A percentile compares a stretch with the other conserved stretches of the same genome.
Conservation (phyloP, 768 basidiomycete genomes). For the Asterophora parasitica region DNA sequence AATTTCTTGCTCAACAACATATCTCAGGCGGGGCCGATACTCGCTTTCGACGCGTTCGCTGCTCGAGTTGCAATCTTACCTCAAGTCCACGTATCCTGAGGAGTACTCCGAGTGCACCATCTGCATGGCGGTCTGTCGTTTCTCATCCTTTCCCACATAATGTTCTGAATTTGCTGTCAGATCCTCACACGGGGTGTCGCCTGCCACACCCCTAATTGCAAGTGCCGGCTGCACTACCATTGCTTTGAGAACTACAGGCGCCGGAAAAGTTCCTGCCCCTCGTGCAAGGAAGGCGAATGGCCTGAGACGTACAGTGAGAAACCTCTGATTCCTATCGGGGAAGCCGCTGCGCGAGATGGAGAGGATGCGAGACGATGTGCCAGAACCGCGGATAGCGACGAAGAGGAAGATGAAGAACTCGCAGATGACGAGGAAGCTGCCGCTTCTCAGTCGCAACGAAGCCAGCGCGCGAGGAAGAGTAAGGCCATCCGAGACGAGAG, state of each 20-base stretch:
- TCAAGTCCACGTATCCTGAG: slow-evolving; percentile 68
- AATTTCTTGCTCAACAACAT: not conserved
- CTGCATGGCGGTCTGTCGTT: slow-evolving; percentile 55
- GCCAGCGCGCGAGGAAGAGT: slow-evolving; percentile 30
- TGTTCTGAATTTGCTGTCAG: slow-evolving; percentile 27
- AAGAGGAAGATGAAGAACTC: slow-evolving; percentile 32
- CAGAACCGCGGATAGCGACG: slow-evolving; percentile 32
- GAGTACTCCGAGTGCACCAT: slow-evolving; percentile 69
- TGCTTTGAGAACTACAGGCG: slow-evolving; percentile 54
- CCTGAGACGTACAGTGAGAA: slow-evolving; percentile 41
- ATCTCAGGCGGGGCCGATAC: slow-evolving; percentile 57
- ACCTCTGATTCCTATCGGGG: slow-evolving; percentile 56
- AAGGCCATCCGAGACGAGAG: slow-evolving; percentile 21
- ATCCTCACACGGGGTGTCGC: slow-evolving; percentile 64
- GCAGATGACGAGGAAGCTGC: too few species aligned
- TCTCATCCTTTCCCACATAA: not conserved
- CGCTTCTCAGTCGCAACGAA: slow-evolving; percentile 18
- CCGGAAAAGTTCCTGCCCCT: slow-evolving; percentile 44
- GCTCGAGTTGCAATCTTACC: slow-evolving; percentile 68
- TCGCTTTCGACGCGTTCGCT: slow-evolving; percentile 72
- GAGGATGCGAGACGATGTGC: slow-evolving; percentile 41
- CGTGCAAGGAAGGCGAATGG: slow-evolving; percentile 54
- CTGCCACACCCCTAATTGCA: slow-evolving; percentile 60
- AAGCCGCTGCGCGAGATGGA: slow-evolving; percentile 59
- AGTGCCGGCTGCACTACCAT: slow-evolving; percentile 56